These are phyloP conservation scores for Tremellales sp. DNA, from an alignment of 1,284 basidiomycete genomes.

Conservation along the genomic window DNA sequence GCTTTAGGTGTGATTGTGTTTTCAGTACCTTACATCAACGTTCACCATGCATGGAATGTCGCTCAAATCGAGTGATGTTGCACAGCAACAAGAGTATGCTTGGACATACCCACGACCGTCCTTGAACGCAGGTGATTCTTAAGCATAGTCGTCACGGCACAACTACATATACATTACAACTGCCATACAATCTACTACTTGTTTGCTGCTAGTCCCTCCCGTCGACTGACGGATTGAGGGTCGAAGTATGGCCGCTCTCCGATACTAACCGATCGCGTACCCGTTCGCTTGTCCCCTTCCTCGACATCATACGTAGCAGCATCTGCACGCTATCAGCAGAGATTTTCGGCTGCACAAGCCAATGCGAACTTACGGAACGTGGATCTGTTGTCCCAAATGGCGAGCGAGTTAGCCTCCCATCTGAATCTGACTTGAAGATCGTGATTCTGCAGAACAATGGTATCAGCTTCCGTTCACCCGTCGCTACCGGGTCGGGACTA, in stretches of 20 bases:
- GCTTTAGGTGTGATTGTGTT: too few relatives aligned
- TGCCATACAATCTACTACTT: background rate
- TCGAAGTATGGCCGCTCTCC: conserved; percentile 62
- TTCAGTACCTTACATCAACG: too few relatives aligned
- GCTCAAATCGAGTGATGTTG: too few relatives aligned
- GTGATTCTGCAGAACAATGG: conserved; percentile 51
- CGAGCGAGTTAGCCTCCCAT: conserved; percentile 48
- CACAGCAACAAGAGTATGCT: too few relatives aligned
- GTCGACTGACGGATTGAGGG: conserved; percentile 21
- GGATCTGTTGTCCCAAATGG: conserved; percentile 47
- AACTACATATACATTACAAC: background rate
- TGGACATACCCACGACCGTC: too few relatives aligned
- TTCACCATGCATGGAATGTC: too few relatives aligned
- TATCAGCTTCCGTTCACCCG: background rate
- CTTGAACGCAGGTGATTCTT: too few relatives aligned
- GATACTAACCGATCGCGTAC: conserved; percentile 60
- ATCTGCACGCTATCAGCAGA: conserved; percentile 41
- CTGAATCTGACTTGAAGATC: conserved; percentile 59
- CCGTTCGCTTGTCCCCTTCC: conserved; percentile 49
- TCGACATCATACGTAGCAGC: conserved; percentile 53
- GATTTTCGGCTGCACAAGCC: background rate
- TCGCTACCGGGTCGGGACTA: conserved; percentile 48
- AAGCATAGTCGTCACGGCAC: background rate
- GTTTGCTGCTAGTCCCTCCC: conserved; percentile 15
- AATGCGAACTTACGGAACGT: conserved; percentile 27